Base-by-base conservation (phyloP, 768 basidiomycete genomes). In the Tricholoma terreum region DNA sequence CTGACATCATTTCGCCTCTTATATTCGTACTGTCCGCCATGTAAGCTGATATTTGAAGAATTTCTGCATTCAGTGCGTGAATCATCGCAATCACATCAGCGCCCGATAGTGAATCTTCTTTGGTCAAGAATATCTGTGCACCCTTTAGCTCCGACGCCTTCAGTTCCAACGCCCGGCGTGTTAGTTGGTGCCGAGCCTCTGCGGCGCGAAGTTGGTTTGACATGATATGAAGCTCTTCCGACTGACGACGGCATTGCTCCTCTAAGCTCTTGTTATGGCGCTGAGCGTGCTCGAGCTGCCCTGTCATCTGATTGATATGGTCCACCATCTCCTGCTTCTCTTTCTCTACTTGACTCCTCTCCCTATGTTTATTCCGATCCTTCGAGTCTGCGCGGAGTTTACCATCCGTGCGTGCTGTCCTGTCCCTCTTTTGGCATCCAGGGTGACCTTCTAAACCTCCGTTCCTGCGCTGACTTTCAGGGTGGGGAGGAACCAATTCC, bases 91-190 rank as follows among this genome's bases (percentile, higher is more conserved):
- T 76, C 31, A 84, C 75, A 36, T 85, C 81, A 6, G 74, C 74
- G 11, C 79, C 78, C 11, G 83, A 79, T 22, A 78, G 67, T 7
- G 71, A 59, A 56, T 84, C 80, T 0, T 74, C 71, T 6, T 74
- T 80, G 8, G 75, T 73, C 57, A 83, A 69, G 71, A 78, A 83
- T 19, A 71, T 71, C 60, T 80, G 76, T 2, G 80, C 80, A 8
- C 77, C 78, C 51, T 77, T 77, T 46, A 84, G 72, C 62, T 84
- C 82, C 2, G 71, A 65, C 4, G 77, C 77, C 34, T 80, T 74
- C 38, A 72, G 65, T 6, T 75, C 68, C 24, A 82, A 64, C 21
- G 80, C 57, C 24, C 71, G 65, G 8, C 52, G 56, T 11, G 64
- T 54, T 48, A 72, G 63, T 22, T 65, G 57, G 17, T 53, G 49